Conservation (phyloP, 768 basidiomycete species). For the Chalciporus chontae region DNA sequence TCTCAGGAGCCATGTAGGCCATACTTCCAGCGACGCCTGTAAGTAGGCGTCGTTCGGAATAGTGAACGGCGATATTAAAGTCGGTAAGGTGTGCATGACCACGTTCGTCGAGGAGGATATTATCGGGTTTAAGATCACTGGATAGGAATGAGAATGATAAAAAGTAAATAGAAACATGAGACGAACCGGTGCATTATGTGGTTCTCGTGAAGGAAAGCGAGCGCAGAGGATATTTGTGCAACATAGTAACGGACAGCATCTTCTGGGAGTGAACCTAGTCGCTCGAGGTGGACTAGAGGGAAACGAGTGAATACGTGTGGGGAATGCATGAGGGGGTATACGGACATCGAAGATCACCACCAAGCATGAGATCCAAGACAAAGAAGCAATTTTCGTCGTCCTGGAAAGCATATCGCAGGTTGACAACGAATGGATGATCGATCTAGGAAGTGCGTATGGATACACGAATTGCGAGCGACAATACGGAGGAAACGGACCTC, state of each 20-base stretch:
- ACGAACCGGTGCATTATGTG: slow-evolving; percentile 93
- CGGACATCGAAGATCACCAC: slow-evolving; percentile 91
- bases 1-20: slow-evolving; percentile 98
- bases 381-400: slow-evolving; percentile 99
- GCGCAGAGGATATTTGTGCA: slow-evolving; percentile 83
- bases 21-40: slow-evolving; percentile 96
- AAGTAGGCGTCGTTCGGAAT: slow-evolving; percentile 75
- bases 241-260: slow-evolving; percentile 84
- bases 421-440: slow-evolving; percentile 94
- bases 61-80: slow-evolving; percentile 99
- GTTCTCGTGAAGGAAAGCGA: slow-evolving; percentile 88
- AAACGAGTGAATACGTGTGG: slow-evolving; percentile 1
- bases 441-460: slow-evolving; percentile 47
- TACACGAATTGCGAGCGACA: not conserved
- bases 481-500: slow-evolving; percentile 55
- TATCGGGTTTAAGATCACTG: slow-evolving; percentile 96
- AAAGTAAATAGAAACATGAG: no score
- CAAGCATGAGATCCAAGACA: slow-evolving; percentile 95
- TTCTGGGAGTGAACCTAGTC: slow-evolving; percentile 71
- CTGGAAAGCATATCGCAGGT: slow-evolving; percentile 94
- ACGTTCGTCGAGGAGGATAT: slow-evolving; percentile 91
- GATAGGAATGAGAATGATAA: not conserved
- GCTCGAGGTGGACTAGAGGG: slow-evolving; percentile 77
- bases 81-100: slow-evolving; percentile 97
- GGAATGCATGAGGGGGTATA: not conserved